These are phyloP conservation scores for Wickerhamiella pararugosa DNA, from an alignment of 1,139 yeast genomes.

Conservation along the genomic window DNA sequence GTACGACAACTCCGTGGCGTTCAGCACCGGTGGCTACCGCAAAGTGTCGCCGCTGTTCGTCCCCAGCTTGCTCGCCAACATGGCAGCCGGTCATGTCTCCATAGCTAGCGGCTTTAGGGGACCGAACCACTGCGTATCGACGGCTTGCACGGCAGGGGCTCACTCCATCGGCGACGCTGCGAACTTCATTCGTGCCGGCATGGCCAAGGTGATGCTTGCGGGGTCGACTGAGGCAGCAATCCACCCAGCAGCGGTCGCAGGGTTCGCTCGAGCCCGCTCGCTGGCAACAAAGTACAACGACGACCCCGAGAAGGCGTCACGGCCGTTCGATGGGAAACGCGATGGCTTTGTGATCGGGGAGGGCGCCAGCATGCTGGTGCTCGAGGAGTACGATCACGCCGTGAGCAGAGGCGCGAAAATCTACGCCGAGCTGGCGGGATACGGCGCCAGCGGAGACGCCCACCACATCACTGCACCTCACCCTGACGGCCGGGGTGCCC, in stretches of 20 bases:
- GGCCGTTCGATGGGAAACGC: constrained; percentile 74
- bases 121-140: constrained; percentile 75
- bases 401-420: constrained; percentile 42
- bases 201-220: constrained; percentile 76
- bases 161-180: constrained; percentile 90
- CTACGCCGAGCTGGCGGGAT: constrained; percentile 72
- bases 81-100: constrained; percentile 91
- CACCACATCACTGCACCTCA: constrained; percentile 87
- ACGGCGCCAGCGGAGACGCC: constrained; percentile 87
- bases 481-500: constrained; percentile 73
- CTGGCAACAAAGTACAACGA: constrained; percentile 52
- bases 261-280: constrained; percentile 82
- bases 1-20: constrained; percentile 42
- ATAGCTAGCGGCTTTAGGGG: constrained; percentile 65
- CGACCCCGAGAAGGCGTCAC: constrained; percentile 48
- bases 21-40: constrained; percentile 41
- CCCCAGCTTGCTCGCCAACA: constrained; percentile 70
- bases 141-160: constrained; percentile 96
- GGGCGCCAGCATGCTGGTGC: constrained; percentile 69
- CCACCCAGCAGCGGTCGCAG: constrained; percentile 79
- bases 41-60: constrained; percentile 75
- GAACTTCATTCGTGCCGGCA: constrained; percentile 62
- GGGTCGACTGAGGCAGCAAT: constrained; percentile 86
- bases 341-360: constrained; percentile 89
- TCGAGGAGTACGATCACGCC: constrained; percentile 74